These are phyloP conservation scores for Aspergillus aculeatinus DNA, from an alignment of 2,329 filamentous ascomycete species.

Conservation along the genomic window DNA sequence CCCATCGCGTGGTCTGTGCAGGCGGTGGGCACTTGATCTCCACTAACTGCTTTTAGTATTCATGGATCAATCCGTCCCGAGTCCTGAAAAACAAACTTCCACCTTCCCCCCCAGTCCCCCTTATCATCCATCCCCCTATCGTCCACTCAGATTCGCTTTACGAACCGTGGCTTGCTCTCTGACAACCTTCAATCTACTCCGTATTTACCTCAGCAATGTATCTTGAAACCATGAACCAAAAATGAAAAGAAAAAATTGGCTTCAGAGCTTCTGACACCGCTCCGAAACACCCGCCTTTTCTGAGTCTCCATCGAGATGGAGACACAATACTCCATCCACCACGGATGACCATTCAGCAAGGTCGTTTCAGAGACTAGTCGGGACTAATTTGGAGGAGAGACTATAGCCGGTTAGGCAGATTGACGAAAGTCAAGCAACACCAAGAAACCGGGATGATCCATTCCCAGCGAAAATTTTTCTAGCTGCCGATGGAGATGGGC, in stretches of 20 bases:
- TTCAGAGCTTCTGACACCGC: background rate
- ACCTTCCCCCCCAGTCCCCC: too few species aligned
- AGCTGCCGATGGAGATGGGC: background rate
- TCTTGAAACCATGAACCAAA: too few species aligned
- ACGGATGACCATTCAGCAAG: background rate
- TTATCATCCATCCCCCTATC: background rate
- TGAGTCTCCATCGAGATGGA: background rate
- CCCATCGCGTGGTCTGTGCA: conserved; percentile 4
- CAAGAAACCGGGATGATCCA: background rate
- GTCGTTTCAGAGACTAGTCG: background rate
- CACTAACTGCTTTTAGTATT: background rate
- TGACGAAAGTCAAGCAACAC: background rate
- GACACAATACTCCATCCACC: background rate
- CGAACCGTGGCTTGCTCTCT: background rate
- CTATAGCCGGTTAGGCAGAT: background rate
- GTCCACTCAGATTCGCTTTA: background rate
- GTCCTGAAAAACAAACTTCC: background rate
- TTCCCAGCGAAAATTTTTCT: background rate
- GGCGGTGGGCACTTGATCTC: background rate
- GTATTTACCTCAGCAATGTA: background rate
- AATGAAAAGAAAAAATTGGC: background rate
- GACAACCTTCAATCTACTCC: background rate
- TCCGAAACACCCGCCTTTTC: background rate
- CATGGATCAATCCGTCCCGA: background rate
- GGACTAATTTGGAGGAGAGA: background rate